A percentile compares a stretch with the other conserved stretches of the same genome.
These are phyloP conservation scores for Papiliotrema nemorosa DNA, from an alignment of 1,284 basidiomycete species.

Conservation along the genomic window DNA sequence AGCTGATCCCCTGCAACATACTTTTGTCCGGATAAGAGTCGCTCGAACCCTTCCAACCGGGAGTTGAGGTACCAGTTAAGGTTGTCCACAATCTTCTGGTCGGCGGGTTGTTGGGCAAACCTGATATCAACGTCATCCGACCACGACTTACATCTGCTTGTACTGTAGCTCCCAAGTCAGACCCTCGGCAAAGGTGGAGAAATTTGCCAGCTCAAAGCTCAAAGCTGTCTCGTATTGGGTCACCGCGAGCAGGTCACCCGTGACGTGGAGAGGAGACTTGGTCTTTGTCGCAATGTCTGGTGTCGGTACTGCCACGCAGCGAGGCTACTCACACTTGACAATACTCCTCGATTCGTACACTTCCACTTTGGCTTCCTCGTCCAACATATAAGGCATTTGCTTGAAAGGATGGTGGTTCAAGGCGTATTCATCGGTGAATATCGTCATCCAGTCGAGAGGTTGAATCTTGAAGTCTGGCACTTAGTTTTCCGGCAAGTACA, in stretches of 20 bases:
- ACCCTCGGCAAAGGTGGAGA: slow-evolving; percentile 52
- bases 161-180: slow-evolving; percentile 53
- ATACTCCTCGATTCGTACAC: slow-evolving; percentile 59
- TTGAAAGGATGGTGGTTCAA: slow-evolving; percentile 60
- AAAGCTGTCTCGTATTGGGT: slow-evolving; percentile 60
- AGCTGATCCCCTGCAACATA: slow-evolving; percentile 56
- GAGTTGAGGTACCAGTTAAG: slow-evolving; percentile 39
- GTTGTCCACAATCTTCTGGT: slow-evolving; percentile 33
- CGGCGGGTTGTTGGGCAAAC: slow-evolving; percentile 34
- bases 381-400: slow-evolving; percentile 60
- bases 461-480: neutral
- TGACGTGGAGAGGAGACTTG: slow-evolving; percentile 21
- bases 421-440: neutral
- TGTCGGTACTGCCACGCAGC: slow-evolving; percentile 2
- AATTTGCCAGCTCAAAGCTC: slow-evolving; percentile 56
- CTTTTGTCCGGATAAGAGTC: slow-evolving; percentile 55
- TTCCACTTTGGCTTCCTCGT: slow-evolving; percentile 21
- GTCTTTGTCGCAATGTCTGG: slow-evolving; percentile 25
- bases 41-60: slow-evolving; percentile 56
- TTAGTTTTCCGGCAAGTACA: neutral
- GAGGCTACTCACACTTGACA: slow-evolving; percentile 45
- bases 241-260: slow-evolving; percentile 47
- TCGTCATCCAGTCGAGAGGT: neutral
- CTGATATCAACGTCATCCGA: neutral
- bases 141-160: slow-evolving; percentile 11